These are phyloP conservation scores for Starmera dryadoides DNA, from an alignment of 805 yeast genomes.

Conservation along the genomic window DNA sequence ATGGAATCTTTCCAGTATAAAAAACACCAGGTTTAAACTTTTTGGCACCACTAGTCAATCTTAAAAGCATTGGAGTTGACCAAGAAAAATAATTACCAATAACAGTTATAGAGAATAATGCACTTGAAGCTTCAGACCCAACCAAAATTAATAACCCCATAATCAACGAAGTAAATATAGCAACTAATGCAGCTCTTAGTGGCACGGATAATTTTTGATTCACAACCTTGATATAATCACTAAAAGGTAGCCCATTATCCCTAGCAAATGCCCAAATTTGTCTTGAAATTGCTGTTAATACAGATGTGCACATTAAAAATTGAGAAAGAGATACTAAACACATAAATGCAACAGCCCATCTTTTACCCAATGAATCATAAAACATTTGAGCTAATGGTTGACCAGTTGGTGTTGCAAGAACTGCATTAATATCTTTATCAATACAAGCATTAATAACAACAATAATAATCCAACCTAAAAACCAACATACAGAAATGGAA, in stretches of 20 bases:
- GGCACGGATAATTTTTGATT: conserved; percentile 48
- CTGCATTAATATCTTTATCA: conserved; percentile 32
- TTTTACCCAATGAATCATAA: conserved; percentile 51
- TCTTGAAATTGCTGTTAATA: conserved; percentile 54
- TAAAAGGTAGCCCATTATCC: conserved; percentile 60
- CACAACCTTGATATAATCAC: conserved; percentile 41
- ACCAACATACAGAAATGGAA: conserved; percentile 47
- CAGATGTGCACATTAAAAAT: conserved; percentile 59
- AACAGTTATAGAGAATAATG: conserved; percentile 53
- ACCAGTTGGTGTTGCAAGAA: conserved; percentile 39
- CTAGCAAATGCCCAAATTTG: conserved; percentile 69
- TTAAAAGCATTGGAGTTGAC: conserved; percentile 48
- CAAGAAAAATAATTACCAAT: conserved; percentile 57
- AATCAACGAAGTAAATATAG: conserved; percentile 35
- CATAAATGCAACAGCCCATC: conserved; percentile 64
- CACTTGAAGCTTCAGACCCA: conserved; percentile 49
- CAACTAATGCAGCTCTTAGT: conserved; percentile 47
- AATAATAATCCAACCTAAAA: conserved; percentile 50
- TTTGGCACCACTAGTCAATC: conserved; percentile 38
- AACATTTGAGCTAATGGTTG: conserved; percentile 59
- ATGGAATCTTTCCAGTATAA: conserved; percentile 39
- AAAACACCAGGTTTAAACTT: conserved; percentile 54
- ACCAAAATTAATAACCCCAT: conserved; percentile 51
- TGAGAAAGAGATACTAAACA: conserved; percentile 51
- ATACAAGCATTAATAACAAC: conserved; percentile 50